Percentiles rank a stretch among this genome's conserved stretches.
These are phyloP conservation scores for Strobilomyces echinocephalus DNA, from an alignment of 768 basidiomycete species.

Conservation along the genomic window DNA sequence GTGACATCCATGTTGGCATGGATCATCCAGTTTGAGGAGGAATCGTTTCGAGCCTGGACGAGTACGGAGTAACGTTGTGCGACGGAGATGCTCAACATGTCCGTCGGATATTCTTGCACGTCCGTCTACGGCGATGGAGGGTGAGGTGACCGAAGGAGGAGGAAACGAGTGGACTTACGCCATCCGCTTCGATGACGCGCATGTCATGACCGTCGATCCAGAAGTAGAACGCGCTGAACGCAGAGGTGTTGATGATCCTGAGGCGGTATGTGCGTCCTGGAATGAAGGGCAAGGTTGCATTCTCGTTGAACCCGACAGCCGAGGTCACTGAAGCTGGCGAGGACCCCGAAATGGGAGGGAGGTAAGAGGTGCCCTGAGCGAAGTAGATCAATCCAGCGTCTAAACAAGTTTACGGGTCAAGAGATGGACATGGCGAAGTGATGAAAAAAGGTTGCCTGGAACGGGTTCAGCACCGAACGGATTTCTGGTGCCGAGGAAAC, in stretches of 20 bases:
- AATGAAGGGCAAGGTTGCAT: conserved; percentile 74
- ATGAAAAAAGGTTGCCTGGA: conserved; percentile 49
- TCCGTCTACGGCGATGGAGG: conserved; percentile 52
- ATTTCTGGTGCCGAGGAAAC: conserved; percentile 68
- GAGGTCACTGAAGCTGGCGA: conserved; percentile 44
- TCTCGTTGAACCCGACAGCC: conserved; percentile 79
- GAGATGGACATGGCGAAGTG: neutral
- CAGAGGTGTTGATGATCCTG: conserved; percentile 80
- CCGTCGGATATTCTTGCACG: conserved; percentile 65
- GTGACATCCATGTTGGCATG: conserved; percentile 85
- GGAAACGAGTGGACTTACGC: conserved; percentile 41
- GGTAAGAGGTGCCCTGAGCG: conserved; percentile 66
- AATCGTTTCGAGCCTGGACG: conserved; percentile 86
- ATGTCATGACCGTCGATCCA: conserved; percentile 89
- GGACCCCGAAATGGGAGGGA: conserved; percentile 52
- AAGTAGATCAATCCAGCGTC: conserved; percentile 84
- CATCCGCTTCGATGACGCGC: conserved; percentile 80
- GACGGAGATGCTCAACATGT: conserved; percentile 69
- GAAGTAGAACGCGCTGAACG: conserved; percentile 72
- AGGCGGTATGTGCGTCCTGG: conserved; percentile 89
- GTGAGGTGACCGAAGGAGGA: neutral
- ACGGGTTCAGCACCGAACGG: conserved; percentile 86
- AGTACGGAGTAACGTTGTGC: conserved; percentile 94
- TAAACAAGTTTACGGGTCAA: conserved; percentile 22
- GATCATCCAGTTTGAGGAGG: conserved; percentile 78